Base-by-base conservation (phyloP, 805 yeast species). In the Kazachstania taianensis region DNA sequence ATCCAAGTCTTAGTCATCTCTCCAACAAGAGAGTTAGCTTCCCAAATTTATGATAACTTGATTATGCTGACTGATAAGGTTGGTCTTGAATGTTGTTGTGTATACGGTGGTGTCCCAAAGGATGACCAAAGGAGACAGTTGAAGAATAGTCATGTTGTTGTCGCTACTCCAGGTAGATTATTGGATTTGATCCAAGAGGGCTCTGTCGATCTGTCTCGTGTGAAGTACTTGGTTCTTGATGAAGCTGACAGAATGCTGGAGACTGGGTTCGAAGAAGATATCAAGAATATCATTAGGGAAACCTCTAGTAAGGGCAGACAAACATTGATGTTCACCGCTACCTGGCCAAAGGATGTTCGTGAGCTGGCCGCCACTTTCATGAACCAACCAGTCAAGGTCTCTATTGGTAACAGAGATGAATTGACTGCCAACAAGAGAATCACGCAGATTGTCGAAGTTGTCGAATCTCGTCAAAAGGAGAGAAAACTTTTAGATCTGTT, bases 211-310 rank as follows among this genome's bases (percentile, higher is more conserved):
- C 67, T 87, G 42, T 63, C 73, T 9, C 56, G 67, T 7, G 79
- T 89, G 22, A 72, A 78, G 41, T 87, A 83, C 57, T 67, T 92
- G 46, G 92, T 92, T 17, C 69, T 92, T 32, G 99, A 92, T 60
- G 99, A 92, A 67, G 99, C 98, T 26, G 99, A 92, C 61, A 75
- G 99, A 65, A 89, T 92, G 97, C 72, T 92, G 41, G 98, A 92
- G 60, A 92, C 83, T 62, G 99, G 99, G 25, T 92, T 92, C 53
- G 97, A 94, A 63, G 94, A 89, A 57, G 98, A 89, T 61, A 89
- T 92, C 55, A 85, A 82, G 57, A 68, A 71, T 44, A 85, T 92
- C 45, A 75, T 92, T 55, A 72, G 79, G 31, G 65, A 67, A 39
- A 70, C 84, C 12, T 66, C 72, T 17, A 53, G 62, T 22, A 35